Evolutionary conservation across 495 filamentous ascomycete species (phyloP).

Genomic region (Chaetomium tenue): DNA sequence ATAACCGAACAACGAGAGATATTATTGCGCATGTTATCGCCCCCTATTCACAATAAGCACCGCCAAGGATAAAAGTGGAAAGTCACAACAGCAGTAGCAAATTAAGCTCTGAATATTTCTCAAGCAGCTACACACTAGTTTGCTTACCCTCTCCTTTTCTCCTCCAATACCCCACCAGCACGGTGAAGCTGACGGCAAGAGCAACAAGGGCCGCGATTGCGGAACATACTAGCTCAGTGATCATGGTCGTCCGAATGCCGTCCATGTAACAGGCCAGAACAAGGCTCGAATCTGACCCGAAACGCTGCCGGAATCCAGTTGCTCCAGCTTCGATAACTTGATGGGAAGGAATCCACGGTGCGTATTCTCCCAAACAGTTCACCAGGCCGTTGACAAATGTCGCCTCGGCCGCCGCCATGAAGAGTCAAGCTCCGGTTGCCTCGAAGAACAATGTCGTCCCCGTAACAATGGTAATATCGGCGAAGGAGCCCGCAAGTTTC

Average conservation of each 20-base stretch:
- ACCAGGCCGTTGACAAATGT: neutral
- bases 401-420: neutral
- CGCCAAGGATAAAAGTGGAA: neutral
- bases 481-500: neutral
- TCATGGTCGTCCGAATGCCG: neutral
- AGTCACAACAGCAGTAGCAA: no score
- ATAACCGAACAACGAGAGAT: no score
- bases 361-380: neutral
- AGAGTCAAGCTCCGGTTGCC: neutral
- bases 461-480: neutral
- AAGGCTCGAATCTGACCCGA: neutral
- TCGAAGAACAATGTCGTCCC: slow-evolving; percentile 1
- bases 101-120: no score
- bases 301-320: neutral
- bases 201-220: neutral
- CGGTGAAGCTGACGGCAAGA: neutral
- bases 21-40: no score
- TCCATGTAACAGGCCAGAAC: neutral
- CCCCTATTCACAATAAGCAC: no score
- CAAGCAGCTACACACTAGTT: neutral
- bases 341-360: neutral
- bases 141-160: neutral
- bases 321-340: neutral
- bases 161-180: neutral
- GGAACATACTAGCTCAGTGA: neutral